phyloP scores from a whole-genome alignment of 2,329 filamentous ascomycete genomes.

The Aureobasidium mangrovei region DNA sequence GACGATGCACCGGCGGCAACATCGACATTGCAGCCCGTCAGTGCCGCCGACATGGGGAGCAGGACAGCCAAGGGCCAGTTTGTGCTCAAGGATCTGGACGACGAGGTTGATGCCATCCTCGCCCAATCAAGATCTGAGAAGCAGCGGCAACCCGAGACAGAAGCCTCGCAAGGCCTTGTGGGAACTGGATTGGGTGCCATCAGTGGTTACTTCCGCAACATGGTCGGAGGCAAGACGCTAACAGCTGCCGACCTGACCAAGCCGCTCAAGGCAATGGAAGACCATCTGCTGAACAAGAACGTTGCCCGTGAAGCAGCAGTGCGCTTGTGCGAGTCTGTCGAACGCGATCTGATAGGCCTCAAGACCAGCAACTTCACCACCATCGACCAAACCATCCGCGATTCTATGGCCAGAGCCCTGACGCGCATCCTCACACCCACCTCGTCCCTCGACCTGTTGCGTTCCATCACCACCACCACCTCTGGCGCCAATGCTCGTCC shows the following conservation, averaged over 20 bases:
- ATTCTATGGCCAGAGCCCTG: slow-evolving; percentile 84
- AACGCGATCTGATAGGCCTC: slow-evolving; percentile 78
- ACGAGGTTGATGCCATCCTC: slow-evolving; percentile 86
- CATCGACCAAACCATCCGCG: slow-evolving; percentile 69
- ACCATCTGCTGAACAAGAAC: slow-evolving; percentile 90
- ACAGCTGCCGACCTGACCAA: slow-evolving; percentile 53
- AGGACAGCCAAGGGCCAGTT: slow-evolving; percentile 85
- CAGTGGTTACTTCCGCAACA: slow-evolving; percentile 82
- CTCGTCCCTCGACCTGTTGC: slow-evolving; percentile 84
- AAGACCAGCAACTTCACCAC: slow-evolving; percentile 88
- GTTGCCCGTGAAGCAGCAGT: slow-evolving; percentile 90
- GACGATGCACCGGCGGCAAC: slow-evolving; percentile 48
- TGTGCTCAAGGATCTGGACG: slow-evolving; percentile 82
- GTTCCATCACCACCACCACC: slow-evolving; percentile 77
- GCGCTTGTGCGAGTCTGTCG: slow-evolving; percentile 81
- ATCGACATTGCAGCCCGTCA: slow-evolving; percentile 59
- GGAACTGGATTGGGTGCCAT: slow-evolving; percentile 74
- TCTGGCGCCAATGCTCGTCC: slow-evolving; percentile 60
- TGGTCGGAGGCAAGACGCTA: slow-evolving; percentile 87
- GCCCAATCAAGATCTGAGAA: slow-evolving; percentile 65
- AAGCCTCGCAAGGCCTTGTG: slow-evolving; percentile 55
- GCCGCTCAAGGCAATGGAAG: slow-evolving; percentile 91
- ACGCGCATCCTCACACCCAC: slow-evolving; percentile 95
- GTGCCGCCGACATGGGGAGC: slow-evolving; percentile 74
- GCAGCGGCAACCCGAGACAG: slow-evolving; percentile 35